Conservation (phyloP, 805 yeast species). For the Metahyphopichia silvanorum region DNA sequence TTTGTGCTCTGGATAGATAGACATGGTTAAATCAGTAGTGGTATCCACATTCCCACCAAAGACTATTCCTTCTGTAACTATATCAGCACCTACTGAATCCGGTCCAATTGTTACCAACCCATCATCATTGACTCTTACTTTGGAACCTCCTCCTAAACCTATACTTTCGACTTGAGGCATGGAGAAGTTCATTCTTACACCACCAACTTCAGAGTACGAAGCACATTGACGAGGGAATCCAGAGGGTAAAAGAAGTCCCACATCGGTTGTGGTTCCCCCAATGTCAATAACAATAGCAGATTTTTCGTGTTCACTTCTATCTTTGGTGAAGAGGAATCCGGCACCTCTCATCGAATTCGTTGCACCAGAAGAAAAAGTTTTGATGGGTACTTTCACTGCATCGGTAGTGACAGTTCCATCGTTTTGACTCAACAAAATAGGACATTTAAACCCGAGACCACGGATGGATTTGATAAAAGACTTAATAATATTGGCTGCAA, state of each 20-base stretch:
- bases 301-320: slow-evolving; percentile 4
- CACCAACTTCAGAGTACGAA: slow-evolving; percentile 41
- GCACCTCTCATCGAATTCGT: slow-evolving; percentile 50
- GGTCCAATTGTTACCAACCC: slow-evolving; percentile 38
- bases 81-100: slow-evolving; percentile 45
- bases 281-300: slow-evolving; percentile 35
- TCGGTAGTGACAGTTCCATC: slow-evolving; percentile 47
- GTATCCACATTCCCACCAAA: slow-evolving; percentile 44
- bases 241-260: slow-evolving; percentile 41
- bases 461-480: slow-evolving; percentile 38
- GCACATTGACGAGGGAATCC: slow-evolving; percentile 49
- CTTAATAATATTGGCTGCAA: slow-evolving; percentile 39
- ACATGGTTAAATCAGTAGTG: slow-evolving; percentile 35
- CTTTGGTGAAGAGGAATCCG: slow-evolving; percentile 31
- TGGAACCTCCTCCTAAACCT: slow-evolving; percentile 51
- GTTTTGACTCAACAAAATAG: slow-evolving; percentile 43
- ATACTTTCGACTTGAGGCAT: slow-evolving; percentile 51
- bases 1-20: slow-evolving; percentile 8
- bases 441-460: slow-evolving; percentile 31
- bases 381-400: slow-evolving; percentile 39
- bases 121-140: slow-evolving; percentile 25
- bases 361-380: slow-evolving; percentile 48
- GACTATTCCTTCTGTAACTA: slow-evolving; percentile 26
- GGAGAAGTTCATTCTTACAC: slow-evolving; percentile 47
- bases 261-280: slow-evolving; percentile 52